Conservation (phyloP, 345 rosid species). For the Carallia pectinifolia region DNA sequence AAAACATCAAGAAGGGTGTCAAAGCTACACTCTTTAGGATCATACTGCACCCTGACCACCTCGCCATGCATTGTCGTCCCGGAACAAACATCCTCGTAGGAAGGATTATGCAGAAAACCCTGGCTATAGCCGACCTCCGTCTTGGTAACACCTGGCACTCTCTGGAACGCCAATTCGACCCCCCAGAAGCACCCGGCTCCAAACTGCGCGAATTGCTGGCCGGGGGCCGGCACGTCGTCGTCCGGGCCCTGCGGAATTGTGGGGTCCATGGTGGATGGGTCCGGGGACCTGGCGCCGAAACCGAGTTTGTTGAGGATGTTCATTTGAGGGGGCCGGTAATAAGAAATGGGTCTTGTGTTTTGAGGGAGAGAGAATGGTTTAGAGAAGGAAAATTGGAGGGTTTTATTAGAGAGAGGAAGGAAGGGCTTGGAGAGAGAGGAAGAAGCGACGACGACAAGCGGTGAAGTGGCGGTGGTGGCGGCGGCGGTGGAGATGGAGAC, state of each 20-base stretch:
- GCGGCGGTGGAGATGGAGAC: neutral
- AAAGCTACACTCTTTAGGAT: constrained; percentile 68
- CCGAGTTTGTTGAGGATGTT: constrained; percentile 89
- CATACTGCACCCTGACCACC: constrained; percentile 86
- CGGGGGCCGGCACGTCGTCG: constrained; percentile 67
- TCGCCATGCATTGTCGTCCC: constrained; percentile 70
- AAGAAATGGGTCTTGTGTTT: constrained; percentile 21
- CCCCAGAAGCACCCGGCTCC: constrained; percentile 99
- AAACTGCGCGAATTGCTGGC: constrained; percentile 74
- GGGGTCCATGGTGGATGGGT: constrained; percentile 51
- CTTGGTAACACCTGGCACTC: constrained; percentile 68
- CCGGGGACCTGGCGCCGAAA: constrained; percentile 52
- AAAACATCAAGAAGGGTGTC: constrained; percentile 71
- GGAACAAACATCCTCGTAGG: constrained; percentile 73
- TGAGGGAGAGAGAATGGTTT: constrained; percentile 9
- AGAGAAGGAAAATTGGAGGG: constrained; percentile 13
- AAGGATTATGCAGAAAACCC: constrained; percentile 61
- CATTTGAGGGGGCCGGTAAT: constrained; percentile 41
- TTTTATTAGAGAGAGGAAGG: constrained; percentile 9
- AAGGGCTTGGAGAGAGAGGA: constrained; percentile 14
- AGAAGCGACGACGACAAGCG: constrained; percentile 13
- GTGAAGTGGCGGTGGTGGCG: constrained; percentile 9
- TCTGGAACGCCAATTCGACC: constrained; percentile 82
- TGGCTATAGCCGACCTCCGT: constrained; percentile 88
- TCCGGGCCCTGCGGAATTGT: constrained; percentile 72